Base-by-base conservation (phyloP, 768 basidiomycete genomes). In the Gymnopilus dilepis region DNA sequence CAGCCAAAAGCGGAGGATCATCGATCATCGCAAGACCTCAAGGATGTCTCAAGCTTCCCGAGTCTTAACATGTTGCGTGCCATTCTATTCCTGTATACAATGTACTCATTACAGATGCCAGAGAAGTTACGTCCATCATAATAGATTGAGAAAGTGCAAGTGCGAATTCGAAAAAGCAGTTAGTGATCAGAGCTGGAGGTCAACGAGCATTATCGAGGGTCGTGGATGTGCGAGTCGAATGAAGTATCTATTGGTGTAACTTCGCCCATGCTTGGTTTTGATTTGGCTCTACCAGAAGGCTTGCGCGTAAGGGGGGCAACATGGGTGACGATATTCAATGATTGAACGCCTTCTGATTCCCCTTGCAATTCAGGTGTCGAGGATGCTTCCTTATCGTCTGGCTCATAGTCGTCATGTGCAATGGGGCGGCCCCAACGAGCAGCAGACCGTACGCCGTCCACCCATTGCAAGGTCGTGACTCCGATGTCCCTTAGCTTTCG, bases 271-370 rank as follows among this genome's bases (percentile, higher is more conserved):
- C 85, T 86, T 56, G 76, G 75, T 62, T 84, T 78, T 43, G 82
- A 83, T 71, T 84, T 86, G 61, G 80, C 83, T 61, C 86, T 76
- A 6, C 66, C 72, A 55, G 89, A 90, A 12, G 87, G 87, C 61
- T 85, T 86, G 61, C 86, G 81, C 12, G 91, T 91, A 50, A 92
- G 79, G 6, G 87, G 88, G 9, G 88, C 87, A 31, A 80, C 73
- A 64, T 80, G 78, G 34, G 79, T 78, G 60, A 78, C 70, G 22
- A 80, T 70, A 34, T 63, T 76, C 59, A 79, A 60, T 12, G 62
- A 64, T 26, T 79, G 74, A 28, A 73, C 78, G 13, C 75, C 73
- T 37, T 67, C 65, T 13, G 68, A 70, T 5, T 80, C 76, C 15
- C 77, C 79, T 65, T 66, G 58, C 65, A 61, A 4, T 34, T 43